Base-by-base conservation (phyloP, 139 green algal genomes). In the Chlorella sp. region DNA sequence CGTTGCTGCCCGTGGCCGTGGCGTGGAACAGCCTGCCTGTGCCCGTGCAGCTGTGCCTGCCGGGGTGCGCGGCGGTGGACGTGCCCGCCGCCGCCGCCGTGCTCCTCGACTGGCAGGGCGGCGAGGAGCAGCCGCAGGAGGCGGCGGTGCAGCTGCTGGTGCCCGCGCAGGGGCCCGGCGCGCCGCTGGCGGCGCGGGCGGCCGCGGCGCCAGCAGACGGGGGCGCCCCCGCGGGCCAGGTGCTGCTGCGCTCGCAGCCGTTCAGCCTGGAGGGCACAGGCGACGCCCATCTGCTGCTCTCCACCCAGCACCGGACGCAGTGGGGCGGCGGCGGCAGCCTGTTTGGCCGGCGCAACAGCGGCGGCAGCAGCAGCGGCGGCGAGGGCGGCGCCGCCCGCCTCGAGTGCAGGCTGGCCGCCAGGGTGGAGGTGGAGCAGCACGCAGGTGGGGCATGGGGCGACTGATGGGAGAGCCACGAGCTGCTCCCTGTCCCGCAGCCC, bases 1-100 rank as follows among this genome's bases (percentile, higher is more conserved):
- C 38, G 31, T 38, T 80, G 40, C 29, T 64, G 75, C 75, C 75
- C 2, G 60, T 48, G 35, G 8, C 58, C 29, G 56, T 27, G 55
- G 53, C 76, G 66, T 67, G 53, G 35, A 77, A 77, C 76, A 51
- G 67, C 67, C 67, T 81, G 46, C 76, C 76, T 5, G 36, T 60
- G 33, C 41, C 67, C 6, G 36, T 77, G 46, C 46, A 64, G 45
- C 21, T 71, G 60, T 61, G 71, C 60, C 60, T 78, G 33, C 72
- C 72, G 1, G 72, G 60, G 5, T 33, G 38, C 12, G 63, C 23
- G 6, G 50, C 73, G 12, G 50, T 79, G 1, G 40, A 66, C 36
- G 69, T 67, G n/a, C 61, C 48, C 1, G 60, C 70, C 3, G 58
- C 46, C 40, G 21, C 27, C 50, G 45, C 46, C 48, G 23, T 78